Percentiles rank a stretch among this genome's conserved stretches.
phyloP scores from a whole-genome alignment of 2,329 filamentous ascomycete species.

The Davidsoniella australis region DNA sequence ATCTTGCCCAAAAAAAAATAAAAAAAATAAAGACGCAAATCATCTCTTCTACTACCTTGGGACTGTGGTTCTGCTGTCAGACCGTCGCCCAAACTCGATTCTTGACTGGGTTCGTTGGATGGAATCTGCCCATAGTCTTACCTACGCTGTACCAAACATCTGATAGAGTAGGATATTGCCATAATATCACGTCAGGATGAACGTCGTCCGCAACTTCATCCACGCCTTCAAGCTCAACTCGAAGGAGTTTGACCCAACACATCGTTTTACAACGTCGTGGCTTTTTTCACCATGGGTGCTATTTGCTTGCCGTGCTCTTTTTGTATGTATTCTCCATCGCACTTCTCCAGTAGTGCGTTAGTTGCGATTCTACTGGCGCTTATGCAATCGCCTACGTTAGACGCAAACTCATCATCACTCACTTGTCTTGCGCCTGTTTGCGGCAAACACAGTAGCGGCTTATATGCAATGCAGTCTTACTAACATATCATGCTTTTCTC shows the following conservation, averaged over 20 bases:
- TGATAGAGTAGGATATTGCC: background rate
- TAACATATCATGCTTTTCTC: background rate
- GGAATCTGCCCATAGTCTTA: too few relatives aligned
- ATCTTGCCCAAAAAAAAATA: too few relatives aligned
- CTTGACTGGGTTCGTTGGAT: too few relatives aligned
- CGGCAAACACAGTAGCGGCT: background rate
- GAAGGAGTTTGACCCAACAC: slow-evolving; percentile 34
- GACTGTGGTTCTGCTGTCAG: too few relatives aligned
- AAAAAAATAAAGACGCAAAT: too few relatives aligned
- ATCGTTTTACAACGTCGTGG: slow-evolving; percentile 70
- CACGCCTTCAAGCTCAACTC: slow-evolving; percentile 24
- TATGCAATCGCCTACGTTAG: background rate
- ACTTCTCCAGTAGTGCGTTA: background rate
- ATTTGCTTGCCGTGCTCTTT: slow-evolving; percentile 36
- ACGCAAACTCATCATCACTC: background rate
- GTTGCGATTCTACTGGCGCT: too few relatives aligned
- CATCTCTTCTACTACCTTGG: too few relatives aligned
- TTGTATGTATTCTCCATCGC: slow-evolving; percentile 24
- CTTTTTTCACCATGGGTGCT: slow-evolving; percentile 49
- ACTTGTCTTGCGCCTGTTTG: background rate
- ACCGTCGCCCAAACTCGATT: too few relatives aligned
- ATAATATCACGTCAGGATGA: background rate
- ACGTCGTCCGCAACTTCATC: background rate
- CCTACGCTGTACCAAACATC: too few relatives aligned
- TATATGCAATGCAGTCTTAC: background rate